Conservation (phyloP, 257 asterid species). For the Primulina eburnea region DNA sequence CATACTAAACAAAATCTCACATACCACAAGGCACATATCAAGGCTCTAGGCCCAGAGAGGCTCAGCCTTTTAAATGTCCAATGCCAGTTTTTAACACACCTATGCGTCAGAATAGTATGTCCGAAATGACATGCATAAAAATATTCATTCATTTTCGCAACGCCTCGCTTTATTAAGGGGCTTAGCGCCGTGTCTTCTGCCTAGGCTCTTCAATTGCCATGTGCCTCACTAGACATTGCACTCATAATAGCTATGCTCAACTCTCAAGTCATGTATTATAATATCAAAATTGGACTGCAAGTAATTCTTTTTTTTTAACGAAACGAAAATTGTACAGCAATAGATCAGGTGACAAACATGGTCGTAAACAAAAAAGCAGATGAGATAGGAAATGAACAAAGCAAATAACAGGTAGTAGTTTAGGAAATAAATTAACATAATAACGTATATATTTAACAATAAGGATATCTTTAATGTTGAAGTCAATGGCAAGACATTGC, state of each 20-base stretch:
- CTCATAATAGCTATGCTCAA: too few species aligned
- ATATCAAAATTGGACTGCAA: neutral
- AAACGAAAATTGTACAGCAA: neutral
- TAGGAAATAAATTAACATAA: neutral
- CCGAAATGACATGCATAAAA: neutral
- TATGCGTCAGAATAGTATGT: neutral
- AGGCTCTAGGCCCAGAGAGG: too few species aligned
- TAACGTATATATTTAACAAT: slow-evolving; percentile 10
- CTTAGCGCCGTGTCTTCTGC: neutral
- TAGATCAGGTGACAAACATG: neutral
- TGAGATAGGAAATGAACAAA: neutral
- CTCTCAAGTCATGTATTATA: too few species aligned
- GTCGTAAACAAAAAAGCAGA: neutral
- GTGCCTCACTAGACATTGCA: neutral
- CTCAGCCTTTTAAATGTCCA: too few species aligned
- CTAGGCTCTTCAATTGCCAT: neutral
- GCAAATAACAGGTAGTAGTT: neutral
- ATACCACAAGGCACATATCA: neutral
- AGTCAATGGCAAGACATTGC: slow-evolving; percentile 82
- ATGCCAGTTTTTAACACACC: too few species aligned
- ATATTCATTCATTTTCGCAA: neutral
- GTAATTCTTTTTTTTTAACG: neutral
- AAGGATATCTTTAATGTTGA: slow-evolving; percentile 83
- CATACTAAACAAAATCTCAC: neutral
- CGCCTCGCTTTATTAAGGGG: neutral